A percentile compares a stretch with the other conserved stretches of the same genome.
phyloP scores from a whole-genome alignment of 1,284 basidiomycete genomes.

The Ceratobasidium sp. region DNA sequence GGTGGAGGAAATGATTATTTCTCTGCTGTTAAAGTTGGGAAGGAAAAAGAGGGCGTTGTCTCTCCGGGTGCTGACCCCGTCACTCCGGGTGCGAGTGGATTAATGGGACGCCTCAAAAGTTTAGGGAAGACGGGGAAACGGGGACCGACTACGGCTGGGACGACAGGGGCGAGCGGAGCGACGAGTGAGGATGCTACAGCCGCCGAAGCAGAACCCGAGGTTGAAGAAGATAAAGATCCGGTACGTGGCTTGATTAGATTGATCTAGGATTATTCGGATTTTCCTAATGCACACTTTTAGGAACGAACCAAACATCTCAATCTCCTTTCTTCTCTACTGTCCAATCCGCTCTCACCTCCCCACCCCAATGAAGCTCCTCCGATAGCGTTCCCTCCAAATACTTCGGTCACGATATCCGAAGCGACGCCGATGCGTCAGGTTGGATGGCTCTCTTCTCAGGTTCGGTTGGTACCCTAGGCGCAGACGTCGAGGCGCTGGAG shows the following conservation, averaged over 20 bases:
- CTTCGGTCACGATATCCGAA: slow-evolving; percentile 81
- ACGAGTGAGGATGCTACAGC: slow-evolving; percentile 41
- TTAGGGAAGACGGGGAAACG: slow-evolving; percentile 69
- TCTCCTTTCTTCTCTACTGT: slow-evolving; percentile 61
- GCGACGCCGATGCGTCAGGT: slow-evolving; percentile 72
- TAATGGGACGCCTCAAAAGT: slow-evolving; percentile 80
- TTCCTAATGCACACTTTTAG: background rate
- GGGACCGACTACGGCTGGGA: slow-evolving; percentile 52
- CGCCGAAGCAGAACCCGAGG: slow-evolving; percentile 45
- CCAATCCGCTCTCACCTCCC: slow-evolving; percentile 73
- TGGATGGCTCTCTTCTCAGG: slow-evolving; percentile 84
- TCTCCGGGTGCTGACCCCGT: background rate
- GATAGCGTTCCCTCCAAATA: slow-evolving; percentile 66
- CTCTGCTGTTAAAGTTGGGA: slow-evolving; percentile 17
- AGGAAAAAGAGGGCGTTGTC: background rate
- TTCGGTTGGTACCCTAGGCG: slow-evolving; percentile 64
- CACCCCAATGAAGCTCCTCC: slow-evolving; percentile 74
- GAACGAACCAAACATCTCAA: slow-evolving; percentile 37
- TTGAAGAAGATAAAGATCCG: slow-evolving; percentile 40
- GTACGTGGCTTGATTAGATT: slow-evolving; percentile 1
- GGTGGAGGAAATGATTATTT: slow-evolving; percentile 12
- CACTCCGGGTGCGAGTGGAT: slow-evolving; percentile 63
- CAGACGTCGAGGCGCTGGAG: slow-evolving; percentile 75
- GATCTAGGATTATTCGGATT: background rate
- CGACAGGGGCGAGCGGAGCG: slow-evolving; percentile 47